Evolutionary conservation across 176 grass and related monocot species (phyloP).

Genomic region (Oryza rufipogon): DNA sequence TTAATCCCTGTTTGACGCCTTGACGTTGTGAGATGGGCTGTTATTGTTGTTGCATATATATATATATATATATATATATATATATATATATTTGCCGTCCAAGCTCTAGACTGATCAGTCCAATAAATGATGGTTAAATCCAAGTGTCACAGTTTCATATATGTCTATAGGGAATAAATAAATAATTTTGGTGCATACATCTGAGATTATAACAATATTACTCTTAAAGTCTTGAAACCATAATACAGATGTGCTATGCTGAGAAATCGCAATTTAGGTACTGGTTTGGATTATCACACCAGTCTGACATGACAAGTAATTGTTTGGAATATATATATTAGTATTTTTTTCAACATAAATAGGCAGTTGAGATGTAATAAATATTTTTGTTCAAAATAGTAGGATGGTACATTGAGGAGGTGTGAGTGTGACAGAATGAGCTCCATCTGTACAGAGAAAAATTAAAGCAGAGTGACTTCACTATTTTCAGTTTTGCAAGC

Average conservation of each 20-base stretch:
- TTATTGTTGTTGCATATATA: neutral
- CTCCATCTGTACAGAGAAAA: neutral
- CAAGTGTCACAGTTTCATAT: neutral
- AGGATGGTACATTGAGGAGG: neutral
- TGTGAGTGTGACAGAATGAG: neutral
- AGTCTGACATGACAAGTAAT: neutral
- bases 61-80: neutral
- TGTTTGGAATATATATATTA: neutral
- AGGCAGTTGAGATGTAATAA: neutral
- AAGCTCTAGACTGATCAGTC: neutral
- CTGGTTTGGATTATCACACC: neutral
- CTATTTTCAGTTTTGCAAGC: slow-evolving; percentile 1
- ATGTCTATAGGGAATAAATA: slow-evolving; percentile 22
- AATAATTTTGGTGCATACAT: slow-evolving; percentile 17
- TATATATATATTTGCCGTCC: neutral
- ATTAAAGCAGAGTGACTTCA: neutral
- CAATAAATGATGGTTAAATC: neutral
- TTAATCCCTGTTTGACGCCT: neutral
- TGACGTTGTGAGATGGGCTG: neutral
- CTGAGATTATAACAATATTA: neutral
- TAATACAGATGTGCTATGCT: neutral
- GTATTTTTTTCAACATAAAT: slow-evolving; percentile 19
- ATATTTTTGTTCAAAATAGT: neutral
- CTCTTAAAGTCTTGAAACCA: neutral
- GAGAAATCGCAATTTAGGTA: neutral